Percentiles rank a stretch among this genome's conserved stretches.
phyloP scores from a whole-genome alignment of 352 stramenopile species.

The Pythium rhizo-oryzae region DNA sequence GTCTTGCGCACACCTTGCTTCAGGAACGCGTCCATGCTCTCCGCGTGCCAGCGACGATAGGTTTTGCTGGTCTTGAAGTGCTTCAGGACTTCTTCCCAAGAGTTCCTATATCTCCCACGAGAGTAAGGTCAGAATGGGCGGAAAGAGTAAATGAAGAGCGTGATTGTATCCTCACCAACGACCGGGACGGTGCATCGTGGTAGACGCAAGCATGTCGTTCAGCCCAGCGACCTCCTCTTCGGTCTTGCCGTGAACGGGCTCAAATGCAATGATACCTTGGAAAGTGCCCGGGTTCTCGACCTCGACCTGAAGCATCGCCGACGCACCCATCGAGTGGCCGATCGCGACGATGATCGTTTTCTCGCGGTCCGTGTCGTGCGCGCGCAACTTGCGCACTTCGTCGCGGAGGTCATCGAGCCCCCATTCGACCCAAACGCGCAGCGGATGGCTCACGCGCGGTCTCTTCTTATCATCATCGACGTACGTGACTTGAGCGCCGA shows the following conservation, averaged over 20 bases:
- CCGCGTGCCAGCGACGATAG: constrained; percentile 24
- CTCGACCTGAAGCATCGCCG: constrained; percentile 44
- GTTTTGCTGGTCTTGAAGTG: constrained; percentile 25
- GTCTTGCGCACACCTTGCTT: constrained; percentile 13
- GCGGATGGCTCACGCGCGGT: constrained; percentile 22
- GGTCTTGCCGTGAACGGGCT: constrained; percentile 32
- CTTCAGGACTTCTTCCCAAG: constrained; percentile 24
- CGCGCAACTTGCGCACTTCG: constrained; percentile 21
- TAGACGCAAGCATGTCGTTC: constrained; percentile 20
- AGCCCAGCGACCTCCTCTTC: constrained; percentile 7
- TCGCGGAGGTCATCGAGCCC: constrained; percentile 25
- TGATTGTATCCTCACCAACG: constrained; percentile 16
- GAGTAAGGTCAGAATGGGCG: not conserved
- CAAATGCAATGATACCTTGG: constrained; percentile 41
- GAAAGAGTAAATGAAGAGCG: not conserved
- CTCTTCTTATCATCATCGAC: constrained; percentile 15
- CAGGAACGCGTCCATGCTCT: constrained; percentile 24
- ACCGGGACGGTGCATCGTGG: constrained; percentile 9
- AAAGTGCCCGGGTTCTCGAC: constrained; percentile 44
- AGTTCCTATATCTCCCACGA: constrained; percentile 14
- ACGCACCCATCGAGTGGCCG: constrained; percentile 31
- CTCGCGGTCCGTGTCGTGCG: constrained; percentile 9
- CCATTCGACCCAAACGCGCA: constrained; percentile 25
- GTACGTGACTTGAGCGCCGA: constrained; percentile 25
- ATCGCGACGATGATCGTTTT: constrained; percentile 26